Evolutionary conservation across 2,329 filamentous ascomycete genomes (phyloP), one percentile per base, ranked within the genome.

Genomic region (Claviceps africana): DNA sequence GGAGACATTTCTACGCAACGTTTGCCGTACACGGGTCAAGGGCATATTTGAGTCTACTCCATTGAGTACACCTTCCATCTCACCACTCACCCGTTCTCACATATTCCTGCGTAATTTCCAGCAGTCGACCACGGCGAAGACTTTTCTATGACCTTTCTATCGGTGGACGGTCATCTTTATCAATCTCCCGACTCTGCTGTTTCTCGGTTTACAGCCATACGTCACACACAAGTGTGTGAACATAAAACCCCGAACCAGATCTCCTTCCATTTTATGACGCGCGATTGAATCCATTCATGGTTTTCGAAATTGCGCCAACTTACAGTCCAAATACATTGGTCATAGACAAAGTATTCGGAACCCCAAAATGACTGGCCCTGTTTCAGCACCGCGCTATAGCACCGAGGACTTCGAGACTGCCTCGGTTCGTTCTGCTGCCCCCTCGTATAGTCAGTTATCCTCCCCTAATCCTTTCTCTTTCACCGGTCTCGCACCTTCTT

Each of bases 401-500:
- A 59, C 67, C 6, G 76, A 79, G 54, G 82, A 85, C 62, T 79
- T 83, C 54, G 82, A 86, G 59, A 83, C 82, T 22, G 75, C 78
- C 7, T 86, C 83, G 10, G 77, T 86, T 55, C 79, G 72, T 58
- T 85, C 82, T 19, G 76, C 76, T 8, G 81, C 82, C n/a, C 82
- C 82, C 42, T 85, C 82, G 10, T 85, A 85, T 64, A 71, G 78
- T 81, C 59, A 72, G 76, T 69, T 39, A 22, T 43, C 10, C 19
- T 6, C 13, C n/a, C n/a, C n/a, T n/a, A n/a, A n/a, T n/a, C n/a
- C n/a, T n/a, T n/a, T n/a, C n/a, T n/a, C n/a, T n/a, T n/a, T n/a
- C 4, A 28, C 15, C 47, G 28, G 33, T 19, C 30, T 43, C 28
- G 3, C 17, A 15, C 25, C 8, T 17, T 47, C 19, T 19, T 25